Percentiles rank a stretch among this genome's conserved stretches.
These are phyloP conservation scores for Fusarium globosum DNA, from an alignment of 2,329 filamentous ascomycete species.

Conservation along the genomic window DNA sequence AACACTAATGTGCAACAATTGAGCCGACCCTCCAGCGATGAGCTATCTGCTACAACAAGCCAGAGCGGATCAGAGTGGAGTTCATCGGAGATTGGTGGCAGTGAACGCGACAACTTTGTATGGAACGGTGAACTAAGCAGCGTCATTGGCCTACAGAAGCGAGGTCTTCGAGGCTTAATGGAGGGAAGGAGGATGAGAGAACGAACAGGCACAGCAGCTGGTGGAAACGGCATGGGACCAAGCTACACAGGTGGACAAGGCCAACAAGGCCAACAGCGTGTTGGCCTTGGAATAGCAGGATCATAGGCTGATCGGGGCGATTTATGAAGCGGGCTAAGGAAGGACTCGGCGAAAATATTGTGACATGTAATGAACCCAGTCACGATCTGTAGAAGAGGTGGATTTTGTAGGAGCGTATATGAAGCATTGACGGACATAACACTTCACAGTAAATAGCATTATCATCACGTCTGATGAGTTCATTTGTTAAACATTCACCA, in stretches of 20 bases:
- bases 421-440: conserved; percentile 30
- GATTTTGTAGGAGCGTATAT: conserved; percentile 33
- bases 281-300: conserved; percentile 66
- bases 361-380: conserved; percentile 42
- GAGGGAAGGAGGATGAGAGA: conserved; percentile 89
- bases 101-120: conserved; percentile 62
- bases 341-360: conserved; percentile 32
- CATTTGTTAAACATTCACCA: background rate
- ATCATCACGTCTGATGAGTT: conserved; percentile 11
- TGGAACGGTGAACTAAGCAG: conserved; percentile 87
- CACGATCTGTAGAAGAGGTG: conserved; percentile 31
- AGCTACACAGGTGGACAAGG: conserved; percentile 37
- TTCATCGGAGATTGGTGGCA: conserved; percentile 64
- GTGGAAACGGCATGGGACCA: conserved; percentile 31
- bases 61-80: conserved; percentile 67
- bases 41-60: conserved; percentile 62
- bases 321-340: conserved; percentile 9
- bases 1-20: conserved; percentile 57
- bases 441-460: conserved; percentile 31
- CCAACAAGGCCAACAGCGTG: conserved; percentile 48
- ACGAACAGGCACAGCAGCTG: conserved; percentile 64
- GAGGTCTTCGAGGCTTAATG: conserved; percentile 92
- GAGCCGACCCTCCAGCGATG: conserved; percentile 57
- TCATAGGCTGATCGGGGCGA: conserved; percentile 45
- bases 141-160: conserved; percentile 95